Evolutionary conservation across 371 early-diverging fungal species (phyloP), one percentile per base, ranked within the genome.

Genomic region (Mucor irregularis): DNA sequence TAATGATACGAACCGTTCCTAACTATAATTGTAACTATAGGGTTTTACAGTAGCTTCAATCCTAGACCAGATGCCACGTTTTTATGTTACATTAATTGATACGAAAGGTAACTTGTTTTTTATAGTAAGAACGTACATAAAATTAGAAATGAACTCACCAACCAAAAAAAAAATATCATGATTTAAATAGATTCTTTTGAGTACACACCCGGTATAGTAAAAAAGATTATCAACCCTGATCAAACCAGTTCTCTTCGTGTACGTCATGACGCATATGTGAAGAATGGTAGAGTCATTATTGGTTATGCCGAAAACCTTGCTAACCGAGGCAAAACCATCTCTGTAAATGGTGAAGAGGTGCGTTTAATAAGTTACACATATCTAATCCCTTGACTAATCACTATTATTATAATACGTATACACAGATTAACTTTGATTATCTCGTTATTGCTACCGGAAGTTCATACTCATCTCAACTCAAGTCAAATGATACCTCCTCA

Each of bases 391-490:
- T 17, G 39, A 16, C 14, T 19, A 11, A 14, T 19, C 39, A 39
- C 21, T 21, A 21, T 19, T 34, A 34, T 14, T 34, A 14, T 34
- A 4, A 9, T 19, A 19, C n/a, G n/a, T n/a, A n/a, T n/a, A n/a
- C n/a, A 21, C 38, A 81, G 67, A 62, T 89, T 26, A 49, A 73
- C 26, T 90, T 86, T 66, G 86, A 90, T 61, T 87, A 87, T 61
- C 65, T 86, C 19, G 80, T 85, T n/a, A 58, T 90, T n/a, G 85
- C 86, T 28, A 88, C 88, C 0, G 91, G 91, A 3, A 80, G 84
- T 33, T 54, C 65, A 10, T 83, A 84, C 58, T 80, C 78, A 6
- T 73, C 71, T 35, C 80, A 77, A 22, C 68, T 78, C 25, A 73
- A 72, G 40, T 66, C 73, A n/a, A 59, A 64, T 10, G 72, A 72